Conservation (phyloP, 805 yeast genomes). For the Kluyveromyces aestuarii region DNA sequence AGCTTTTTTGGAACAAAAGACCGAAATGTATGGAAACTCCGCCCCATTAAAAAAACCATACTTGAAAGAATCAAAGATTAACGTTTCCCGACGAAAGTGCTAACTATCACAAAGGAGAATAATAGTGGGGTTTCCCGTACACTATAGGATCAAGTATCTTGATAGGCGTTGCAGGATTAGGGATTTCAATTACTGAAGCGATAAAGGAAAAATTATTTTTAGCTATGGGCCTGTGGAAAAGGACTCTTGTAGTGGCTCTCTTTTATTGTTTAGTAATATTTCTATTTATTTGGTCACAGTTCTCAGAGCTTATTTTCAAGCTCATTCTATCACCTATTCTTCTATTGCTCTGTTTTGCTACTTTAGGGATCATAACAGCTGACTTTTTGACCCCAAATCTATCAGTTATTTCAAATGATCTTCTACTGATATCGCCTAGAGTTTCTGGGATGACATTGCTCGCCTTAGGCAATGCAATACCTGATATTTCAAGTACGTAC, state of each 20-base stretch:
- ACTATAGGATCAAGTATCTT: too few species aligned
- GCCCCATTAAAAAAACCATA: background rate
- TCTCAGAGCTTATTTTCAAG: background rate
- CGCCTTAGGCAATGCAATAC: constrained; percentile 89
- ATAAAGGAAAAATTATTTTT: background rate
- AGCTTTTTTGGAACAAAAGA: background rate
- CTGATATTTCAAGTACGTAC: constrained; percentile 79
- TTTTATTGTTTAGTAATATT: constrained; percentile 2
- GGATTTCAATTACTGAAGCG: background rate
- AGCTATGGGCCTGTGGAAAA: background rate
- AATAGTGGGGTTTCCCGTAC: too few species aligned
- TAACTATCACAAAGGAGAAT: background rate
- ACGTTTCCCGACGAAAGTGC: background rate
- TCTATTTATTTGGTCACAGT: background rate
- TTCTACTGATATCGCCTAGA: constrained; percentile 59
- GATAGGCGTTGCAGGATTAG: background rate
- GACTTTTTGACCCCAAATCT: constrained; percentile 77
- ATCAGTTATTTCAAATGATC: constrained; percentile 46
- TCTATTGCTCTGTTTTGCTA: constrained; percentile 40
- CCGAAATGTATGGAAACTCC: background rate
- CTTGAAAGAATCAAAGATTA: background rate
- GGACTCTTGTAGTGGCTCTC: background rate
- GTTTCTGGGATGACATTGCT: constrained; percentile 79
- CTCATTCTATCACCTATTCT: constrained; percentile 11
- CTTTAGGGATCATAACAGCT: constrained; percentile 73